A percentile compares a stretch with the other conserved stretches of the same genome.
Evolutionary conservation across 257 asterid species (phyloP).

Genomic region (Cinchona pubescens): DNA sequence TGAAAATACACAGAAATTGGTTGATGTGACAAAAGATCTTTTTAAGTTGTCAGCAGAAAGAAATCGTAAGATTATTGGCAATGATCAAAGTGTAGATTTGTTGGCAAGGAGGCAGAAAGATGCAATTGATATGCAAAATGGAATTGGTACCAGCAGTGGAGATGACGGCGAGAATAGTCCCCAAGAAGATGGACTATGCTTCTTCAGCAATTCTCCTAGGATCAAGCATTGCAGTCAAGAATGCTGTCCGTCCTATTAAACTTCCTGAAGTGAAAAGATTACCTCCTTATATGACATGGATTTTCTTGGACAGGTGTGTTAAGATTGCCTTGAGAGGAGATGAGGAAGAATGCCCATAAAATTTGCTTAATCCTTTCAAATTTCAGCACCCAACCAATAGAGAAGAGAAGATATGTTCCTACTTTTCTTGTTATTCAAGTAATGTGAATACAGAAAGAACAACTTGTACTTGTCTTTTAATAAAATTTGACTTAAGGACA

Average conservation of each 20-base stretch:
- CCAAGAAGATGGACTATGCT: conserved; percentile 83
- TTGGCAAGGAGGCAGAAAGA: conserved; percentile 87
- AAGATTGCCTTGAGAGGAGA: background rate
- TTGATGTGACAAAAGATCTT: conserved; percentile 46
- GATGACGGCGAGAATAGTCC: conserved; percentile 65
- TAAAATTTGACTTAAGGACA: background rate
- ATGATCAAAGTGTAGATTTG: conserved; percentile 54
- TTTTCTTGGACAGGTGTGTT: conserved; percentile 79
- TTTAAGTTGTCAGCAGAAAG: conserved; percentile 57
- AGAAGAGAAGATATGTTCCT: background rate
- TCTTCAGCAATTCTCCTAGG: conserved; percentile 83
- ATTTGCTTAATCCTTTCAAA: background rate
- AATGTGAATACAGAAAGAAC: background rate
- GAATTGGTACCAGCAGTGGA: conserved; percentile 58
- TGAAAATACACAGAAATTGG: conserved; percentile 59
- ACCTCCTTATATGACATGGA: conserved; percentile 86
- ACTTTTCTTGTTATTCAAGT: background rate
- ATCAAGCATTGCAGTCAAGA: conserved; percentile 83
- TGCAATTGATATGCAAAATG: conserved; percentile 77
- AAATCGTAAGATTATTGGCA: conserved; percentile 39
- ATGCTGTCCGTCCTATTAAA: conserved; percentile 80
- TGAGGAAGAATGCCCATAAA: background rate
- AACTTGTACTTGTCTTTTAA: background rate
- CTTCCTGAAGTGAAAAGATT: conserved; percentile 63
- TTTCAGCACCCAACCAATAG: background rate